Base-by-base conservation (phyloP, 345 rosid species). In the Citrus mangshanensis region DNA sequence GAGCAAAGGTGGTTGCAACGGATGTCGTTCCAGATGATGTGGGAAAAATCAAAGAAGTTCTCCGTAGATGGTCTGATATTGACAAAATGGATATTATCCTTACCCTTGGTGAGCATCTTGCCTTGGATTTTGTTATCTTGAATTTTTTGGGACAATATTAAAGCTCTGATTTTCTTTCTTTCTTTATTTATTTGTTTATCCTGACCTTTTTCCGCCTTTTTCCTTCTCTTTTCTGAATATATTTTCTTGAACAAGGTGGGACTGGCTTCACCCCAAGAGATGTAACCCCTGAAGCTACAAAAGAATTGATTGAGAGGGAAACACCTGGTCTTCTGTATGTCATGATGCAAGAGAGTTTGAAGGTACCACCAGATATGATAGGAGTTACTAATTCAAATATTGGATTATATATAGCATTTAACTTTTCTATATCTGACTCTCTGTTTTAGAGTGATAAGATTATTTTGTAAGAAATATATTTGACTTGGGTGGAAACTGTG, bases 271-370 rank as follows among this genome's bases (percentile, higher is more conserved):
- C 93, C 25, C 98, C 98, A 3, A 93, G 99, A 87, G 98, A 93
- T 80, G 94, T 96, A 83, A 93, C 98, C 75, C 99, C 98, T 74
- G 98, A 95, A 89, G 98, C 98, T 82, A 92, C 98, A 19, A 94
- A 96, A 80, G 82, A 86, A 83, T 63, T 94, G 86, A 94, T 94
- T 78, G 83, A 93, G 90, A 93, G 84, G 83, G 97, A 93, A 91
- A 87, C 98, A 70, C 99, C 94, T 1, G 99, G 98, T 79, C 93
- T 96, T 70, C 84, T 89, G 81, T 87, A 87, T 87, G 98, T 88
- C 72, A 95, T 94, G 99, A 91, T 89, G 95, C 99, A 90, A 84
- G 94, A 93, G 87, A 96, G 98, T 83, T 85, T 96, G 77, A 96
- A 96, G 97, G 98, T 93, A 83, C 72, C 16, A 22, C 18, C 60